These are phyloP conservation scores for Lathyrus tuberosus DNA, from an alignment of 306 rosid species.

Conservation along the genomic window DNA sequence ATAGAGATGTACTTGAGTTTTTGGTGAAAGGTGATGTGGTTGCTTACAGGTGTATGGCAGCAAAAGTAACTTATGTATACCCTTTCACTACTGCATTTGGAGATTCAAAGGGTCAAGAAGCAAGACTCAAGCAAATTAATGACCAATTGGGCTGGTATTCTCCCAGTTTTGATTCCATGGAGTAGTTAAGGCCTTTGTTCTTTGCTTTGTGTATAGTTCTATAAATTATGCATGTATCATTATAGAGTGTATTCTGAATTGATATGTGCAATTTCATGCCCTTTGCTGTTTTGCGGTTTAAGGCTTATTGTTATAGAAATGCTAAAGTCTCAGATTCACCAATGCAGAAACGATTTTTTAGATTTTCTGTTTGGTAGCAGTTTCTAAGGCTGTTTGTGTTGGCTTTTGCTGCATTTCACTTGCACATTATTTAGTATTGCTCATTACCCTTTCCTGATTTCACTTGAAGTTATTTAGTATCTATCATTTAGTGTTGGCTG, in stretches of 20 bases:
- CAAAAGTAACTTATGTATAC: conserved; percentile 79
- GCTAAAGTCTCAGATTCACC: not conserved
- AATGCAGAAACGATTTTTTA: not conserved
- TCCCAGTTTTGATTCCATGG: conserved; percentile 89
- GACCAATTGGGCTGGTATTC: conserved; percentile 85
- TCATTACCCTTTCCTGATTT: not conserved
- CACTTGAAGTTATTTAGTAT: not conserved
- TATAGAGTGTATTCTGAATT: conserved; percentile 1
- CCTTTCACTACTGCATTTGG: conserved; percentile 95
- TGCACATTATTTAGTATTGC: not conserved
- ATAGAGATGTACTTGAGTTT: conserved; percentile 79
- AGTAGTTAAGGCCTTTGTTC: conserved; percentile 35
- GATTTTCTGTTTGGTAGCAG: not conserved
- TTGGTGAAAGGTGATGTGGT: conserved; percentile 86
- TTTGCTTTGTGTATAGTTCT: conserved; percentile 16
- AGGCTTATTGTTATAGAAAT: not conserved
- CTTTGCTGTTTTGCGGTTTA: conserved; percentile 25
- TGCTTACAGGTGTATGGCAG: conserved; percentile 75
- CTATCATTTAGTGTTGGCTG: too few species aligned
- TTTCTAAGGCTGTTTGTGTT: conserved; percentile 7
- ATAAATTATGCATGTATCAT: conserved; percentile 16
- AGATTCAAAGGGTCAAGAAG: conserved; percentile 93
- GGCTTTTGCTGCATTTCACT: conserved; percentile 11
- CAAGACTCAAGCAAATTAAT: conserved; percentile 67
- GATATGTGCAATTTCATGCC: conserved; percentile 6